These are phyloP conservation scores for Sugiyamaella neomexicana DNA, from an alignment of 1,139 yeast species.

Conservation along the genomic window DNA sequence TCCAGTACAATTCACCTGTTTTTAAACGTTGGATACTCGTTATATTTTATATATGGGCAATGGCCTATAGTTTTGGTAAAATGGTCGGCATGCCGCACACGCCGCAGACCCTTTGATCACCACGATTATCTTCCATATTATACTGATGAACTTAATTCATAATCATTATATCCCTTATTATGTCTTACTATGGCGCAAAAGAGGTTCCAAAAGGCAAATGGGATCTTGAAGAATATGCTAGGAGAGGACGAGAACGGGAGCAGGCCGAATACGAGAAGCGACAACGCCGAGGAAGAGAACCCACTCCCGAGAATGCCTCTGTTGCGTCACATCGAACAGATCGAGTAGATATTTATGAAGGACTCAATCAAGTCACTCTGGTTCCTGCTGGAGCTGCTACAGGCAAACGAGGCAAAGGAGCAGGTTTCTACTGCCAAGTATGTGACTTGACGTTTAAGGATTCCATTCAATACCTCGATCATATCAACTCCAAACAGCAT, in stretches of 20 bases:
- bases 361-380: constrained; percentile 49
- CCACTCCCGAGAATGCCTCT: constrained; percentile 28
- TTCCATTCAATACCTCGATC: constrained; percentile 77
- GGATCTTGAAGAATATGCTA: constrained; percentile 65
- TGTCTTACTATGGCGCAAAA: constrained; percentile 37
- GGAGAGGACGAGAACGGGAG: constrained; percentile 45
- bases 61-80: no score
- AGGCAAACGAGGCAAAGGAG: constrained; percentile 59
- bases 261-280: constrained; percentile 24
- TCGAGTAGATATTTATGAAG: constrained; percentile 44
- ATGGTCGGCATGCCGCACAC: no score
- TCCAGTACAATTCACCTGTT: no score
- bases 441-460: constrained; percentile 82
- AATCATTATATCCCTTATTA: neutral
- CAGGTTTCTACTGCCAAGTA: constrained; percentile 79
- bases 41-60: no score
- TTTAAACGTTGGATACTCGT: no score
- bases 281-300: constrained; percentile 29
- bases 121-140: no score
- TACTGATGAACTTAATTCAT: no score
- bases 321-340: constrained; percentile 36
- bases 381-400: constrained; percentile 47
- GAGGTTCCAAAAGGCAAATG: constrained; percentile 48
- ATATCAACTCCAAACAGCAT: constrained; percentile 63
- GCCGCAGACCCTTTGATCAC: no score